Conservation (phyloP, 1,139 yeast species). For the Debaryomyces nepalensis region DNA sequence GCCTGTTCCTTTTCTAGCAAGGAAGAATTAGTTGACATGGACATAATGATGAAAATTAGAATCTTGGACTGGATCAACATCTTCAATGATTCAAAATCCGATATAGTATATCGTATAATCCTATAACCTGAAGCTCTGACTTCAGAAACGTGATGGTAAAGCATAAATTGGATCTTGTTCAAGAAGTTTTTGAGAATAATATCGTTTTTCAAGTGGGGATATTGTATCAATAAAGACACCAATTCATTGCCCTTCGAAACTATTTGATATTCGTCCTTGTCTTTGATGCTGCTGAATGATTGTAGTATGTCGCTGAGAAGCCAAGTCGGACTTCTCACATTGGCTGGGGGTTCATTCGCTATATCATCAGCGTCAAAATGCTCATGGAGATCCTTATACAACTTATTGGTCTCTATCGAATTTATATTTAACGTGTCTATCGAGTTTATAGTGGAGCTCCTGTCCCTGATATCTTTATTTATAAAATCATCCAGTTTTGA, state of each 20-base stretch:
- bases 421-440: conserved; percentile 27
- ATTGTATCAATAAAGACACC: conserved; percentile 56
- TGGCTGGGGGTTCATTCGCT: conserved; percentile 4
- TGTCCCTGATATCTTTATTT: conserved; percentile 11
- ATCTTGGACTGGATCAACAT: conserved; percentile 54
- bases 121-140: conserved; percentile 79
- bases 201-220: conserved; percentile 69
- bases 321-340: conserved; percentile 43
- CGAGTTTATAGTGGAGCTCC: conserved; percentile 28
- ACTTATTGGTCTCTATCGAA: conserved; percentile 21
- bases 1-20: conserved; percentile 81
- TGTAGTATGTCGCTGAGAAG: conserved; percentile 39
- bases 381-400: conserved; percentile 10
- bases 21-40: conserved; percentile 59
- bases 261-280: conserved; percentile 50
- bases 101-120: conserved; percentile 66
- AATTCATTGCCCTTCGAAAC: conserved; percentile 67
- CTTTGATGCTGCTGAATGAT: conserved; percentile 30
- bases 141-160: conserved; percentile 61
- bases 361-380: conserved; percentile 8
- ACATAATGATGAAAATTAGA: conserved; percentile 65
- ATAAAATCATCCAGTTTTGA: conserved; percentile 1
- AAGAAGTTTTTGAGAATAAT: conserved; percentile 66
- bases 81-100: conserved; percentile 54
- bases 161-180: conserved; percentile 60